Conservation (phyloP, 2,329 filamentous ascomycete genomes). For the Stachybotrys chartarum region DNA sequence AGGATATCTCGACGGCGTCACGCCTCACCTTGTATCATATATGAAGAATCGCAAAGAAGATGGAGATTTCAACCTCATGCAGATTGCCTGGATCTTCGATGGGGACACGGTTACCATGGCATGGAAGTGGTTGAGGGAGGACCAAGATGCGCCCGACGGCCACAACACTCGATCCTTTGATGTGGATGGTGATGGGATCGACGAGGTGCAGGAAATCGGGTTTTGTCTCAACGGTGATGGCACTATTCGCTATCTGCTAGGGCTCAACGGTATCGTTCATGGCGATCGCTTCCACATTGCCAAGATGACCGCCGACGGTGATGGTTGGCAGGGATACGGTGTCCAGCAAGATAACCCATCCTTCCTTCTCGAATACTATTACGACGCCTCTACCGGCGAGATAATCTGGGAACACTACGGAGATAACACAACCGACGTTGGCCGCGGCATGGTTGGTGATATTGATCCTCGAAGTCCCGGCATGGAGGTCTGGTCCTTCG, state of each 20-base stretch:
- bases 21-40: conserved; percentile 9
- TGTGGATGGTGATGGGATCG: conserved; percentile 10
- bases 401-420: conserved; percentile 11
- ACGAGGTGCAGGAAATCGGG: conserved; percentile 12
- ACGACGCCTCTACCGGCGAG: conserved; percentile 8
- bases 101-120: conserved; percentile 7
- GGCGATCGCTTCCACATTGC: conserved; percentile 14
- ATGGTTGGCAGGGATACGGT: conserved; percentile 11
- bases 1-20: conserved; percentile 10
- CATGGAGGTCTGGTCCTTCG: conserved; percentile 14
- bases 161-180: conserved; percentile 16
- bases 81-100: conserved; percentile 11
- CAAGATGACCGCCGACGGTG: conserved; percentile 12
- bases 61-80: conserved; percentile 5
- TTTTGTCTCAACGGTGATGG: conserved; percentile 14
- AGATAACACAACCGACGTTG: conserved; percentile 3
- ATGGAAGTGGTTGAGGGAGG: conserved; percentile 12
- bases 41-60: conserved; percentile 11
- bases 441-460: conserved; percentile 12
- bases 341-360: conserved; percentile 12
- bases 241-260: conserved; percentile 9
- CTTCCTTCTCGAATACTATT: conserved; percentile 13
- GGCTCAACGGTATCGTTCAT: conserved; percentile 9
- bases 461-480: conserved; percentile 11
- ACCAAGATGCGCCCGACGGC: conserved; percentile 8